Base-by-base conservation (phyloP, 1,284 basidiomycete genomes). In the Moesziomyces sp. region DNA sequence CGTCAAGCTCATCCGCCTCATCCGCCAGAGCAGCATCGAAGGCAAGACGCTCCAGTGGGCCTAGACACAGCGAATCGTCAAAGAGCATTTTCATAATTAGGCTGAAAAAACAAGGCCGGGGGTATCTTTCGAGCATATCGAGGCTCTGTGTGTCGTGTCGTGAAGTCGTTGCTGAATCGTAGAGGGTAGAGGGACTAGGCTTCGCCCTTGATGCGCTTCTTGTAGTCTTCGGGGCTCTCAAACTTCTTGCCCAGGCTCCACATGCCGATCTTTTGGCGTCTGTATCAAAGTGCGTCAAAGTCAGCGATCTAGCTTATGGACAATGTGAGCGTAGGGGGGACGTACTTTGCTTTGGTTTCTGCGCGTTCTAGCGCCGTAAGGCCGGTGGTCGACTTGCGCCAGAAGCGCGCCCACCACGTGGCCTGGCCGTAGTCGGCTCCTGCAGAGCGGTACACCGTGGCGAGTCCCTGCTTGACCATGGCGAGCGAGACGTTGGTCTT, bases 351-450 rank as follows among this genome's bases (percentile, higher is more conserved):
- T 44, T 74, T 78, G 0, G 44, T 46, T 52, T 79, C 78, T 19
- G 78, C 78, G 14, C 78, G 45, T 55, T 79, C 78, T 4, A 79
- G 46, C 26, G 71, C 67, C 11, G 52, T 70, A 42, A 75, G 53
- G 2, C 75, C 76, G n/a, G 62, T 67, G 6, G 59, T 71, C 4
- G 55, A 60, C 42, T 76, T 78, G n/a, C 77, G 47, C 68, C 65
- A 68, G 21, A 72, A 28, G 23, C 68, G 69, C 7, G 73, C 58
- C 65, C 76, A 78, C 61, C 60, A 76, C 5, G 74, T 64, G 13
- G 82, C 78, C 19, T 71, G 28, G 8, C 82, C 82, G 49, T 83
- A 83, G 38, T 77, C 72, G 10, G 82, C 82, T 11, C 81, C 81
- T 16, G 76, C 58, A 13, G 74, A 59, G 38, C 78, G 54, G 44